phyloP scores from a whole-genome alignment of 805 yeast genomes.

The Candida argentea region DNA sequence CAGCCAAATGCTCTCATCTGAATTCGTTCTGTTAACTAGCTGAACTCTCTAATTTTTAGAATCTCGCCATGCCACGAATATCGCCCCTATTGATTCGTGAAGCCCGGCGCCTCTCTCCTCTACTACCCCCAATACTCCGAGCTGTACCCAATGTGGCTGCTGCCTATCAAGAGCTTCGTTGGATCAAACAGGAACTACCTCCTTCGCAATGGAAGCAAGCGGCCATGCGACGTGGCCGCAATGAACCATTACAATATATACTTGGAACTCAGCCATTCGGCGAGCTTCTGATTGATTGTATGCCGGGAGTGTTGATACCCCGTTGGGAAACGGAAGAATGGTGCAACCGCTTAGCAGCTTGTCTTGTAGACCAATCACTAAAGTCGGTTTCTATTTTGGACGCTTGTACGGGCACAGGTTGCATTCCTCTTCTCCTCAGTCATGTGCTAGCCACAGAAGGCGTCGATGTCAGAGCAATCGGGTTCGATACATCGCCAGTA shows the following conservation, averaged over 20 bases:
- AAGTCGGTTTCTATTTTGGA: slow-evolving; percentile 38
- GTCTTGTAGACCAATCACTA: slow-evolving; percentile 1
- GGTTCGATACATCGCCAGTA: slow-evolving; percentile 44
- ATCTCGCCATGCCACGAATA: slow-evolving; percentile 22
- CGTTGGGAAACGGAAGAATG: slow-evolving; percentile 96
- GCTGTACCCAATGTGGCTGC: slow-evolving; percentile 20
- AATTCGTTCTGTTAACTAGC: no score
- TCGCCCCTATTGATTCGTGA: slow-evolving; percentile 16
- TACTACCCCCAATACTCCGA: slow-evolving; percentile 23
- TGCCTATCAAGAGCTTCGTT: slow-evolving; percentile 49
- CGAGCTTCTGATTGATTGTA: slow-evolving; percentile 46
- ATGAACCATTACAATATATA: slow-evolving; percentile 75
- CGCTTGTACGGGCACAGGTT: slow-evolving; percentile 84
- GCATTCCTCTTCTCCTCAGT: slow-evolving; percentile 53
- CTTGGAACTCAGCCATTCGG: slow-evolving; percentile 87
- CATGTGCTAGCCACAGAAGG: slow-evolving; percentile 7
- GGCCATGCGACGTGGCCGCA: slow-evolving; percentile 37
- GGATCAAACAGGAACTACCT: slow-evolving; percentile 57
- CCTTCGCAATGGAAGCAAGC: slow-evolving; percentile 39
- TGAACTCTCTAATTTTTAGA: neutral
- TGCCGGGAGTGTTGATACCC: slow-evolving; percentile 69
- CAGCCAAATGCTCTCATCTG: no score
- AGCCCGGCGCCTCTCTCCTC: slow-evolving; percentile 16
- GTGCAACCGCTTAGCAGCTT: slow-evolving; percentile 37
- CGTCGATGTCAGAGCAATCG: slow-evolving; percentile 20